Evolutionary conservation across 352 stramenopile species (phyloP), one percentile per base, ranked within the genome.

Genomic region (Phytophthora fragariae): DNA sequence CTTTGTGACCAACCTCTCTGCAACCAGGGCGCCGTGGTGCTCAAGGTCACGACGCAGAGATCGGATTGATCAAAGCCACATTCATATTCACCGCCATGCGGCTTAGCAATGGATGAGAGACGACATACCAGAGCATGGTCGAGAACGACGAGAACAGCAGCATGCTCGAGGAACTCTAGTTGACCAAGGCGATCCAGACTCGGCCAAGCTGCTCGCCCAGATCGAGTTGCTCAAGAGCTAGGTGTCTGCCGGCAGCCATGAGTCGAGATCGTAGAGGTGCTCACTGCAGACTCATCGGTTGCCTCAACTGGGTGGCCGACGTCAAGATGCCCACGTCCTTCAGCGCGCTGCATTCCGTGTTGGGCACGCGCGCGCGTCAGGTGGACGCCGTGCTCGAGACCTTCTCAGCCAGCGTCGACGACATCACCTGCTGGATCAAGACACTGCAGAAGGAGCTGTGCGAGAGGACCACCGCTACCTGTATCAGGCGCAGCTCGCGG

Each of bases 271-370:
- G 33, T 75, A 87, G 27, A 80, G 83, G 84, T 17, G 82, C 87
- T 4, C 92, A 96, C 84, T 94, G 89, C 67, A 86, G 92, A 57
- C 83, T 96, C 49, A 93, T 94, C 54, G 89, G 94, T 73, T 84
- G 75, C 41, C 81, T 93, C 46, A 84, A 83, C 68, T 78, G 76
- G 61, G 77, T 93, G 56, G 86, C 87, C 1, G 85, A 94, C 59
- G 82, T 81, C 11, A 87, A 96, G 57, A 85, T 86, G 68, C 82
- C 81, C 21, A 86, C 83, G 35, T 81, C 74, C 17, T 89, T 92
- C 64, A 81, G 68, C 12, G 86, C 89, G 3, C 60, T 93, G 59
- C 68, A 92, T 35, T 67, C 81, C 47, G 60, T 93, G 69, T 66
- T 96, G 19, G 87, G 94, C 77, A 91, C 84, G 53, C 89, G 87